Base-by-base conservation (phyloP, 2,329 filamentous ascomycete species). In the Chaetomium olivaceum region DNA sequence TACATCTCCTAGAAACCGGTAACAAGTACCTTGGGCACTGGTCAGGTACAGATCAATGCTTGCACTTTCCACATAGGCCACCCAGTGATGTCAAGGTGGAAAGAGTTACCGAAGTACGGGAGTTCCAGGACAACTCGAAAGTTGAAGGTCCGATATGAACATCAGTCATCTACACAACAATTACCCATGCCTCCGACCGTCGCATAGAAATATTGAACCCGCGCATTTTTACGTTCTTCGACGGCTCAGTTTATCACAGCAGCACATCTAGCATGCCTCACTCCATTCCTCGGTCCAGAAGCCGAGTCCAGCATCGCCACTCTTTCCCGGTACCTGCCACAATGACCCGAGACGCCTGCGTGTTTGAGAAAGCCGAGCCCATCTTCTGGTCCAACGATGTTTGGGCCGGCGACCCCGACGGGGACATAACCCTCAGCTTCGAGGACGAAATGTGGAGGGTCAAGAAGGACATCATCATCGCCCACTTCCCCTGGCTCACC, bases 381-480 rank as follows among this genome's bases (percentile, higher is more conserved):
- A 56, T 60, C 11, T 27, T 21, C 11, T 62, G 63, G 63, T 29
- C 36, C 16, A 29, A 51, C 36, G 7, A 36, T 9, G 4, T 21
- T n/a, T 63, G 51, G 64, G 21, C 36, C 6, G 64, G 64, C 12
- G 61, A 61, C 31, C 61, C 61, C 5, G 12, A 61, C 33, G 64
- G 64, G 16, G 64, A 66, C 43, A 52, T 63, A 12, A 57, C 51
- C 6, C 43, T 66, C 14, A 46, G 58, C 16, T 66, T 61, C 23
- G 43, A 58, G 4, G 64, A 61, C 46, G 43, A 56, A 27, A 27
- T 25, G 7, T 66, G 46, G 61, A 33, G 27, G 51, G 64, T 66
- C 43, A 63, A 54, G 43, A 58, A 57, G 27, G 51, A 66, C 39
- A 23, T 66, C 7, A 43, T 63, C 21, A 21, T 21, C 1, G n/a